A percentile compares a stretch with the other conserved stretches of the same genome.
Conservation (phyloP, 2,329 filamentous ascomycete genomes). For the Pestalotiopsis sp. region DNA sequence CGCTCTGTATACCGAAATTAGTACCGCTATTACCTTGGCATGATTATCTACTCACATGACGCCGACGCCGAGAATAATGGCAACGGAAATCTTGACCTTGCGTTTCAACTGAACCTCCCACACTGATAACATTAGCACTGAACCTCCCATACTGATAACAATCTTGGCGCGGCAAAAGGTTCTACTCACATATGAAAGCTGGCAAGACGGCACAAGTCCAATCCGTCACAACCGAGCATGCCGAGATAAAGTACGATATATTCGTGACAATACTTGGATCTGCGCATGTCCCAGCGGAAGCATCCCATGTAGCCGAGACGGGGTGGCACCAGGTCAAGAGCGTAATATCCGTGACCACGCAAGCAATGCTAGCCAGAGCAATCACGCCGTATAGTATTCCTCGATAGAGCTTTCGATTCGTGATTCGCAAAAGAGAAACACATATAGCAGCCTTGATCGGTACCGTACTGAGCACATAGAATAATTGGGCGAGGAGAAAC, state of each 20-base stretch:
- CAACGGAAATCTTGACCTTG: neutral
- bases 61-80: neutral
- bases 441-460: conserved; percentile 5
- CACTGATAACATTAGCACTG: neutral
- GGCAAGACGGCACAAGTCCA: conserved; percentile 4
- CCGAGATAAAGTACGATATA: conserved; percentile 3
- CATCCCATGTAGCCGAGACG: conserved; percentile 1
- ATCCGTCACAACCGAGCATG: neutral
- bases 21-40: neutral
- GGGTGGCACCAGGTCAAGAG: conserved; percentile 4
- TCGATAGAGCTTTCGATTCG: neutral
- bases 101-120: neutral
- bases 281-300: neutral
- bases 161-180: neutral
- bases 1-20: neutral
- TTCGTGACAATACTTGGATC: neutral
- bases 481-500: neutral
- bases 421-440: neutral
- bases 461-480: conserved; percentile 1
- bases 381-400: neutral
- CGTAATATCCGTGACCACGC: neutral
- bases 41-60: neutral
- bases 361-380: neutral
- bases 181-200: neutral
- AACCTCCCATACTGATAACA: conserved; percentile 1